Base-by-base conservation (phyloP, 2,329 filamentous ascomycete genomes). In the Diaporthe caulivora region DNA sequence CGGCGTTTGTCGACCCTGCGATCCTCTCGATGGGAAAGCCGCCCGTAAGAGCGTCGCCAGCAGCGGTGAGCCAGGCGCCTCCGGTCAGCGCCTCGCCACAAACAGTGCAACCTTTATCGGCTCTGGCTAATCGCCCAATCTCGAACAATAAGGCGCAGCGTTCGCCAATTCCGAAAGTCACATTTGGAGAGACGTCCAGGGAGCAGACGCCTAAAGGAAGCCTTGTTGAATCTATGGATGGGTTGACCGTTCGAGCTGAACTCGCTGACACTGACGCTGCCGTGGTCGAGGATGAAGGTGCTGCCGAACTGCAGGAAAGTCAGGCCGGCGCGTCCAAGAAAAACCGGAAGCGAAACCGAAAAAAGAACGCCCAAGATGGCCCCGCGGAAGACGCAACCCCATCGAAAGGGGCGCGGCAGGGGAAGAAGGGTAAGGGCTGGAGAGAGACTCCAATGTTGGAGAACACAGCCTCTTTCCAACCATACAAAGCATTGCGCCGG, bases 1-100 rank as follows among this genome's bases (percentile, higher is more conserved):
- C 84, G 40, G 78, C 86, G 0, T 95, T 97, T 78, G 88, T 92
- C n/a, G 94, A 97, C 78, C 94, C 94, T 15, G 94, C 94, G 4
- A 97, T 97, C 71, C 81, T 97, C 58, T 95, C 94, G 80, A 89
- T 94, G 65, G 86, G 86, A 29, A 84, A 85, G 60, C 84, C 82
- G 5, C 84, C 86, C 1, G 80, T 77, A 2, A 78, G 79, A 7
- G 77, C 78, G 3, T 49, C 77, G 8, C 71, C 67, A 29, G 55
- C 37, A 2, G 7, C 47, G 53, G 47, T 44, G 31, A 65, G 62
- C 51, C 64, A 65, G 29, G 55, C 40, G 17, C 31, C 71, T 21
- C 42, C 42, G 3, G 26, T 31, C 57, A 73, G 68, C n/a, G 71
- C 53, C 26, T 71, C 73, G 44, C 80, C 80, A 57, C 76, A 77